Evolutionary conservation across 345 rosid species (phyloP), one percentile per base, ranked within the genome.

Genomic region (Brassica nigra): DNA sequence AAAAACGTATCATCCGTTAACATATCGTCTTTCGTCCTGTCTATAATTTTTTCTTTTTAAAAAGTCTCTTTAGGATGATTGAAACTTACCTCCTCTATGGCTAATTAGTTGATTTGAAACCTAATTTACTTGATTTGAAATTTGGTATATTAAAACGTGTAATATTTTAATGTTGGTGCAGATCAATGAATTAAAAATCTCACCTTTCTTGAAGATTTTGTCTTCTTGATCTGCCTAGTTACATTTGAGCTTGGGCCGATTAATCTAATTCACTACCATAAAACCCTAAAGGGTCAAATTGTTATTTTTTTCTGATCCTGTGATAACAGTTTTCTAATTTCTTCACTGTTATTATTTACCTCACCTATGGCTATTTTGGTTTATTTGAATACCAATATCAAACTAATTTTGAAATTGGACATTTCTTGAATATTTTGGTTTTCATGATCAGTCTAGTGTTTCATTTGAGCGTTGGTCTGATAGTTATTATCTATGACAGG

Each of bases 401-500:
- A 37, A 47, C 55, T 47, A 12, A 12, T 47, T 47, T 47, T 47
- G 15, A 47, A 47, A 47, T 47, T 47, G 54, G 16, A 47, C 12
- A 42, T 37, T 37, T 37, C 11, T 37, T 4, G 49, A 42, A 42
- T 14, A 4, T 47, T 47, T 14, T 52, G 57, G 18, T 49, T 47
- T 47, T 47, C 18, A 49, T 49, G 55, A 12, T n/a, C 39, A 34
- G 5, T 16, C 6, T 12, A 39, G 33, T 58, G 76, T 49, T 49
- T 49, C 57, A 49, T 49, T 14, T 49, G 57, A 49, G 57, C 29
- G 6, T 11, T 27, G 2, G 29, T 5, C 31, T 68, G 10, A 30
- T 6, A 36, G 61, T 14, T 0, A 9, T n/a, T 3, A 58, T 61
- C 66, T 61, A 58, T 47, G 33, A 57, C 86, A 91, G 99, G 91